phyloP scores from a whole-genome alignment of 192 early-diverging fungal genomes.

The Umbelopsis isabellina region DNA sequence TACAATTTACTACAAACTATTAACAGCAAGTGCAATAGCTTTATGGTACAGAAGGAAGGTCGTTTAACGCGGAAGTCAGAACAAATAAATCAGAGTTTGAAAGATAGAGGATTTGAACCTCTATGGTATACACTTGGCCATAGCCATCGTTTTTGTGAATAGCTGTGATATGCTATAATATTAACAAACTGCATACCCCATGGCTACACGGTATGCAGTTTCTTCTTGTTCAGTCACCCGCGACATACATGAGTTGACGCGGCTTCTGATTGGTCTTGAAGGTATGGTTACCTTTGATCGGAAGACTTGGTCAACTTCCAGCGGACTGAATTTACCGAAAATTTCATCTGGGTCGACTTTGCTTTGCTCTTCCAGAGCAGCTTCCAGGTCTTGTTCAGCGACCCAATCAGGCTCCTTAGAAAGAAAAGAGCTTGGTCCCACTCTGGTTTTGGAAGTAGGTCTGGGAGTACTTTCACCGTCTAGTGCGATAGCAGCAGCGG shows the following conservation, averaged over 20 bases:
- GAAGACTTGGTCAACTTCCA: constrained; percentile 2
- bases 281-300: not conserved
- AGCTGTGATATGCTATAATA: not conserved
- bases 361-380: constrained; percentile 7
- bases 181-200: constrained; percentile 17
- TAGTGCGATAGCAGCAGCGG: constrained; percentile 4
- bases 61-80: not conserved
- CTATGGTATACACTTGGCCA: too few relatives aligned
- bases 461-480: not conserved
- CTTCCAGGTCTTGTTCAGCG: not conserved
- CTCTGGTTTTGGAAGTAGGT: too few relatives aligned
- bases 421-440: too few relatives aligned
- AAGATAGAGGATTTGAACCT: not conserved
- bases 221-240: constrained; percentile 12
- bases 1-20: not conserved
- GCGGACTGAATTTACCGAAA: not conserved
- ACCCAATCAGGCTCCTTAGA: constrained; percentile 1
- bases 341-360: constrained; percentile 11
- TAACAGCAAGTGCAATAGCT: not conserved
- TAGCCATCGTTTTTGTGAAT: too few relatives aligned
- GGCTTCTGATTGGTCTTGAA: not conserved
- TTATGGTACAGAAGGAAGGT: not conserved
- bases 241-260: constrained; percentile 14
- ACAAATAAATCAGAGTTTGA: not conserved
- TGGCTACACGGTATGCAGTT: constrained; percentile 4